Evolutionary conservation across 306 rosid genomes (phyloP).

Genomic region (Prunus mongolica): DNA sequence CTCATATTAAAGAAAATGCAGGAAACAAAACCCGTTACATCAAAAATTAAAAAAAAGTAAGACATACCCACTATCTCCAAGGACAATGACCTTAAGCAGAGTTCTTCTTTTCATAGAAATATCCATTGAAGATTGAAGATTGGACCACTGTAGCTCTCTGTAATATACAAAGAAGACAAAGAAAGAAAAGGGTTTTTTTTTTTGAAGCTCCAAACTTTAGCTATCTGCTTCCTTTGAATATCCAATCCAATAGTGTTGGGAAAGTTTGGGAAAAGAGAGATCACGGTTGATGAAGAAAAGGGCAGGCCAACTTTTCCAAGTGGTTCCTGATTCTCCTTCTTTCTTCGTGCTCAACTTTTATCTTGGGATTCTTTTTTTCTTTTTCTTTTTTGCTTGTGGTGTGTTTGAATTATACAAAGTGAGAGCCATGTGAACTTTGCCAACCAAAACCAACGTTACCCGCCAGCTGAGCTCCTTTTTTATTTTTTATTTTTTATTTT

Average conservation of each 20-base stretch:
- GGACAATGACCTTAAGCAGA: constrained; percentile 81
- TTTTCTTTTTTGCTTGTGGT: neutral
- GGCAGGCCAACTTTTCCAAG: constrained; percentile 15
- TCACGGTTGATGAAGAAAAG: constrained; percentile 16
- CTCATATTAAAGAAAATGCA: neutral
- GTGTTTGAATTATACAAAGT: constrained; percentile 33
- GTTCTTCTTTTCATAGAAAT: constrained; percentile 48
- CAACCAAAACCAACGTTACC: constrained; percentile 52
- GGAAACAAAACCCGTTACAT: neutral
- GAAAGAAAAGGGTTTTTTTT: neutral
- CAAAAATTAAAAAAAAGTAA: neutral
- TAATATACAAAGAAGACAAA: constrained; percentile 4
- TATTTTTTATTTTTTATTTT: neutral
- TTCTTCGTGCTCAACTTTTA: constrained; percentile 6
- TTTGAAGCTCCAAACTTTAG: neutral
- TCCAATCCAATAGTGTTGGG: neutral
- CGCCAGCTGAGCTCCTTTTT: constrained; percentile 42
- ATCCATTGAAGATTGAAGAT: constrained; percentile 45
- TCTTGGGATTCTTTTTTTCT: neutral
- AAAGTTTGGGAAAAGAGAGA: constrained; percentile 9
- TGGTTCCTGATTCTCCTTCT: constrained; percentile 38
- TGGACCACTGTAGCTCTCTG: neutral
- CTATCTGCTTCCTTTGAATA: neutral
- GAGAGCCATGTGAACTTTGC: constrained; percentile 55
- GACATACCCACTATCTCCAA: constrained; percentile 93